Percentiles rank a stretch among this genome's conserved stretches.
Conservation (phyloP, 108 stramenopile species). For the Cyclotella kingstonii region DNA sequence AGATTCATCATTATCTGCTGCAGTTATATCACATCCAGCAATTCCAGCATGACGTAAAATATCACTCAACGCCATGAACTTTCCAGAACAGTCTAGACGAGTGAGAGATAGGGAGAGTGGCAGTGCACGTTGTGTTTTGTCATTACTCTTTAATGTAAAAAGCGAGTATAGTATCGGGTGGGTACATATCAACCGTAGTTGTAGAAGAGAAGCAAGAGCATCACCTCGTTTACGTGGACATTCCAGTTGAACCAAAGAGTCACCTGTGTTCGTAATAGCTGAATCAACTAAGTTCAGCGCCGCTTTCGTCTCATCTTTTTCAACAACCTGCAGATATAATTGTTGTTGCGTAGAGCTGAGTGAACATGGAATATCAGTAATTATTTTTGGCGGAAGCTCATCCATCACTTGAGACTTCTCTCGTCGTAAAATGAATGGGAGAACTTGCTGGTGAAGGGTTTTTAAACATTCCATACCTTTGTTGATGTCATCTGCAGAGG, state of each 20-base stretch:
- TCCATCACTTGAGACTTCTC: conserved; percentile 93
- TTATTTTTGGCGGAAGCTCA: conserved; percentile 93
- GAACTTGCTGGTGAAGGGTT: conserved; percentile 87
- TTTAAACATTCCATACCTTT: conserved; percentile 76
- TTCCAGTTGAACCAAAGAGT: conserved; percentile 10
- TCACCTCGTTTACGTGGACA: conserved; percentile 31
- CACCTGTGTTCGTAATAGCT: conserved; percentile 3
- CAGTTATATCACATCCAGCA: conserved; percentile 49
- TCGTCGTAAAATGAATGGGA: conserved; percentile 92
- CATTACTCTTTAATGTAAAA: conserved; percentile 61
- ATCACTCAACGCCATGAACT: conserved; percentile 76
- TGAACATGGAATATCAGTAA: conserved; percentile 79
- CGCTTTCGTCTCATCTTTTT: conserved; percentile 34
- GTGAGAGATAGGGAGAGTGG: conserved; percentile 27
- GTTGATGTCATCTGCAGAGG: conserved; percentile 55
- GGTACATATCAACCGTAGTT: conserved; percentile 82
- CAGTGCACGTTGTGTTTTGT: conserved; percentile 67
- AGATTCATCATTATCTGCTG: conserved; percentile 83
- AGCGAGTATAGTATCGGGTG: conserved; percentile 67
- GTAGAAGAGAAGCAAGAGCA: conserved; percentile 67
- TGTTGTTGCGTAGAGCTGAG: conserved; percentile 65
- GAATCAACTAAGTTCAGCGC: conserved; percentile 41
- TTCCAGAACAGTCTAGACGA: conserved; percentile 75
- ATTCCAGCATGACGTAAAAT: conserved; percentile 75
- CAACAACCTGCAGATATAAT: conserved; percentile 59